phyloP scores from a whole-genome alignment of 257 asterid species.

The Solanum neorickii region DNA sequence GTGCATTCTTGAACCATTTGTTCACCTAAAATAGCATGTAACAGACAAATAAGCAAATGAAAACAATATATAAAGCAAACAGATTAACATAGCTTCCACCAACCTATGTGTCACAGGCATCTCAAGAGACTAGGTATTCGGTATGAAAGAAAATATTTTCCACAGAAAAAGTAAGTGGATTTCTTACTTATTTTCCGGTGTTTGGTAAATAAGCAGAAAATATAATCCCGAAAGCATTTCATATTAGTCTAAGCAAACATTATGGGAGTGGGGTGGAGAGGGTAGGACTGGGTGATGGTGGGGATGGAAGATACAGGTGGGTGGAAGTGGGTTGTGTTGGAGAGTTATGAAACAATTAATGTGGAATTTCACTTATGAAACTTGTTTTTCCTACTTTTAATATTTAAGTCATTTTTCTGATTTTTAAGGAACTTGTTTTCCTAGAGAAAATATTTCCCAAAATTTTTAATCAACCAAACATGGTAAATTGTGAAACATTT shows the following conservation, averaged over 20 bases:
- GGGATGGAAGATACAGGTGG: neutral
- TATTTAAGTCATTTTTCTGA: neutral
- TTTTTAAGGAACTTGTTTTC: neutral
- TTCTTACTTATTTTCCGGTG: neutral
- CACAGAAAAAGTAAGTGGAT: neutral
- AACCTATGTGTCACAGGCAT: neutral
- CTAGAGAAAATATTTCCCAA: neutral
- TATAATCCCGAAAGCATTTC: neutral
- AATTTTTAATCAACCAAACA: neutral
- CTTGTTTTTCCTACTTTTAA: neutral
- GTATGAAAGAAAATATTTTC: neutral
- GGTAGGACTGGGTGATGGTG: neutral
- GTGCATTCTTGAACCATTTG: constrained; percentile 99
- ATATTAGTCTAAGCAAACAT: neutral
- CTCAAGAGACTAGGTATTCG: neutral
- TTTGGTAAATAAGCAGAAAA: neutral
- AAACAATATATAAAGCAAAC: neutral
- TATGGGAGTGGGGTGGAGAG: neutral
- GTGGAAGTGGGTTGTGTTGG: neutral
- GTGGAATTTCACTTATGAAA: neutral
- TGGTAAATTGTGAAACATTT: neutral
- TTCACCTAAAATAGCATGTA: constrained; percentile 50
- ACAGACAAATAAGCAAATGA: constrained; percentile 2
- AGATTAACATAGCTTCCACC: neutral
- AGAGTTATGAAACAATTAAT: neutral